Base-by-base conservation (phyloP, 2,329 filamentous ascomycete genomes). In the Monosporascus sp. region DNA sequence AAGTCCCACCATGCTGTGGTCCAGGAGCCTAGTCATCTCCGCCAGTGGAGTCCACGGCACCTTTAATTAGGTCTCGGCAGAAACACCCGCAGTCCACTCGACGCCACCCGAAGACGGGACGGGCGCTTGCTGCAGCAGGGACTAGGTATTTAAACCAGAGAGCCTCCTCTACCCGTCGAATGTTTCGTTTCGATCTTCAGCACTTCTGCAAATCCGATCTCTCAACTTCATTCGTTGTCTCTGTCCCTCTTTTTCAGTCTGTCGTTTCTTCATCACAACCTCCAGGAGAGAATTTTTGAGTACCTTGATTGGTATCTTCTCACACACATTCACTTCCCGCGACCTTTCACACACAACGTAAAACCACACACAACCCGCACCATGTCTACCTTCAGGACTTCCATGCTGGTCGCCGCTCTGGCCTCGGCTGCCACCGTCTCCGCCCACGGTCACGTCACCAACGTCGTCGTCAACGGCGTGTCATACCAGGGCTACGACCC, bases 381-480 rank as follows among this genome's bases (percentile, higher is more conserved):
- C 9, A 68, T 68, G 66, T 55, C 51, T 27, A 52, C 45, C 56
- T 49, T 55, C 14, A 62, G 52, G 49, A 51, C 57, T 34, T 57
- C 60, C 9, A 51, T 55, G 11, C 37, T 59, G 22, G 41, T 66
- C 47, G 53, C 58, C 31, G 57, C 57, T 41, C 51, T 68, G 24
- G 48, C 60, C n/a, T 55, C 59, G 3, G 65, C 59, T 7, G 53
- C 59, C 36, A 58, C 57, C 27, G 66, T 68, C 42, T 55, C 62
- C 31, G 72, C 70, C 18, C 72, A 76, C 57, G 73, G 74, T 3
- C 72, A 75, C 54, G 70, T 76, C 52, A 62, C 63, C 51, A 65
- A 74, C 60, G 67, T 76, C 55, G 65, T 75, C 50, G 60, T 75
- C 65, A 72, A 75, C 54, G 73, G 74, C 24, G 66, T 74, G 47